Evolutionary conservation across 116 monocot species (phyloP).

Genomic region (Zostera marina): DNA sequence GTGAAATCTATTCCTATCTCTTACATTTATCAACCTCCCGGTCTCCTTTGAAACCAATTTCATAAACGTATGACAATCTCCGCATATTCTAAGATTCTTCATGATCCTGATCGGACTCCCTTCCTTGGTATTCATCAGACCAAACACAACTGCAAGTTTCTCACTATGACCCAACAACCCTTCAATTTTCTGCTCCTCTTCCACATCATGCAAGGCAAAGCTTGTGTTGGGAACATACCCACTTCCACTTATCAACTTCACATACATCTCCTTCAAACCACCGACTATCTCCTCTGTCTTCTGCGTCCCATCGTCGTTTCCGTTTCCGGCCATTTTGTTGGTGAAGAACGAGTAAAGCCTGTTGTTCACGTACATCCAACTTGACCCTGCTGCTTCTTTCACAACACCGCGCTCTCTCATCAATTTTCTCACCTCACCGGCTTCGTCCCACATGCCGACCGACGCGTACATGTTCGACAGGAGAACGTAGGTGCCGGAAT

Average conservation of each 20-base stretch:
- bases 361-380: conserved; percentile 44
- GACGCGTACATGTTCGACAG: conserved; percentile 52
- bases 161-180: conserved; percentile 33
- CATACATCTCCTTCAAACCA: conserved; percentile 15
- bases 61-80: conserved; percentile 13
- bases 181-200: conserved; percentile 27
- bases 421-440: conserved; percentile 28
- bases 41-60: conserved; percentile 11
- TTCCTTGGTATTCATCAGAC: background rate
- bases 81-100: conserved; percentile 9
- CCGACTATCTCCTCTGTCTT: conserved; percentile 22
- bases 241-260: conserved; percentile 10
- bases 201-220: conserved; percentile 40
- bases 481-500: conserved; percentile 35
- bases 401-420: conserved; percentile 30
- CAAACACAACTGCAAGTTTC: conserved; percentile 14
- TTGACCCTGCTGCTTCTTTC: conserved; percentile 43
- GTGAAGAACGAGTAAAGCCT: conserved; percentile 32
- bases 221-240: conserved; percentile 39
- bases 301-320: conserved; percentile 24
- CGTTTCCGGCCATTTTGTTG: conserved; percentile 12
- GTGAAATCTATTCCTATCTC: conserved; percentile 19
- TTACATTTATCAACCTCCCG: conserved; percentile 4
- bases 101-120: background rate
- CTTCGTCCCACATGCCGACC: conserved; percentile 37